phyloP scores from a whole-genome alignment of 1,139 yeast genomes.

The Geotrichum cucujoidarum region DNA sequence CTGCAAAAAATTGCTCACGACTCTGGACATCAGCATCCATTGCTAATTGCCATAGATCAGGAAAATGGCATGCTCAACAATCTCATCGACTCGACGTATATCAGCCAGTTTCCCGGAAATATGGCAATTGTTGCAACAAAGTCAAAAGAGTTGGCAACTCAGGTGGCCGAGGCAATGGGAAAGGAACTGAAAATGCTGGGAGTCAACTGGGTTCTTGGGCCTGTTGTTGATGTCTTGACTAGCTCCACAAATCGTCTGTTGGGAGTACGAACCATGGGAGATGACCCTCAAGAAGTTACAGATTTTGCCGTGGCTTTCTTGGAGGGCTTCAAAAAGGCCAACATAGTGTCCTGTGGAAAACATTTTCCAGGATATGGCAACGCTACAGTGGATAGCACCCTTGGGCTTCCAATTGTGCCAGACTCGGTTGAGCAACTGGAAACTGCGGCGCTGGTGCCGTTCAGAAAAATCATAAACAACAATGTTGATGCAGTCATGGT shows the following conservation, averaged over 20 bases:
- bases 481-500: slow-evolving; percentile 56
- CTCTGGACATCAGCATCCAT: slow-evolving; percentile 51
- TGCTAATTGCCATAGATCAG: slow-evolving; percentile 43
- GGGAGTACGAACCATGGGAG: slow-evolving; percentile 60
- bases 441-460: slow-evolving; percentile 50
- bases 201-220: slow-evolving; percentile 55
- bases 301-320: slow-evolving; percentile 53
- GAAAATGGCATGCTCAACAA: slow-evolving; percentile 52
- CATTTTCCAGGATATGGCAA: slow-evolving; percentile 68
- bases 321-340: slow-evolving; percentile 54
- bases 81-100: slow-evolving; percentile 47
- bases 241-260: slow-evolving; percentile 53
- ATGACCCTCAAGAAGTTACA: slow-evolving; percentile 56
- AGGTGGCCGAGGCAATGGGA: slow-evolving; percentile 54
- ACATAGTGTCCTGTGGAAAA: slow-evolving; percentile 54
- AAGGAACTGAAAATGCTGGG: slow-evolving; percentile 52
- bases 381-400: slow-evolving; percentile 53
- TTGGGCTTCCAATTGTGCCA: slow-evolving; percentile 56
- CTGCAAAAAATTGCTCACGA: slow-evolving; percentile 53
- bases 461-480: slow-evolving; percentile 47
- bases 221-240: slow-evolving; percentile 59
- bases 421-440: slow-evolving; percentile 54
- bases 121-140: slow-evolving; percentile 62
- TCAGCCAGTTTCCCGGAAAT: slow-evolving; percentile 63
- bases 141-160: slow-evolving; percentile 47